A percentile compares a stretch with the other conserved stretches of the same genome.
Conservation (phyloP, 306 rosid genomes). For the Cucurbita maxima region DNA sequence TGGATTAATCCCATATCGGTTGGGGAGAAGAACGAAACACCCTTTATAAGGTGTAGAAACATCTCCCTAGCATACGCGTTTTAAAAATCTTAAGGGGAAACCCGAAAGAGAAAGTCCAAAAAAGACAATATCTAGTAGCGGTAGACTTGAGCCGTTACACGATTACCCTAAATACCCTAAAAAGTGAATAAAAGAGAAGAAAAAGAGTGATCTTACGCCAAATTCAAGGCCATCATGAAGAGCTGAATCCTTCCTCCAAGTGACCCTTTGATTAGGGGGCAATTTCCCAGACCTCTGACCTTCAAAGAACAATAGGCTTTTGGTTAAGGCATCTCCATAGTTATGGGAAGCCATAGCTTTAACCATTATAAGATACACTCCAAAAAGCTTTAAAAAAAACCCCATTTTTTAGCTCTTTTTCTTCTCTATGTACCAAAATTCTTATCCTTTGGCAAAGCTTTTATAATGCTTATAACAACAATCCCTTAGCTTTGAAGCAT, state of each 20-base stretch:
- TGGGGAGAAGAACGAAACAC: no score
- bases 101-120: no score
- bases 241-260: conserved; percentile 42
- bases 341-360: conserved; percentile 10
- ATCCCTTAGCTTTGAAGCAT: not conserved
- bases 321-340: conserved; percentile 37
- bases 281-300: conserved; percentile 47
- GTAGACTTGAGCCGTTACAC: no score
- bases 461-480: not conserved
- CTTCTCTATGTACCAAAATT: not conserved
- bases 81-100: no score
- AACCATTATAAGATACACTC: not conserved
- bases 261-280: conserved; percentile 32
- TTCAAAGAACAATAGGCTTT: conserved; percentile 42
- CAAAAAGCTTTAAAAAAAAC: not conserved
- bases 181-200: not conserved
- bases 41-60: no score
- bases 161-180: no score
- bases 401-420: not conserved
- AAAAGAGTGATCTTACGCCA: not conserved
- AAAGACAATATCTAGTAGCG: no score
- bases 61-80: no score
- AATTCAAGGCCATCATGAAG: conserved; percentile 30
- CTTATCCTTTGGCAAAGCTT: not conserved
- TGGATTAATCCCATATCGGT: no score